Evolutionary conservation across 805 yeast species (phyloP).

Genomic region (Yamadazyma philogaea): DNA sequence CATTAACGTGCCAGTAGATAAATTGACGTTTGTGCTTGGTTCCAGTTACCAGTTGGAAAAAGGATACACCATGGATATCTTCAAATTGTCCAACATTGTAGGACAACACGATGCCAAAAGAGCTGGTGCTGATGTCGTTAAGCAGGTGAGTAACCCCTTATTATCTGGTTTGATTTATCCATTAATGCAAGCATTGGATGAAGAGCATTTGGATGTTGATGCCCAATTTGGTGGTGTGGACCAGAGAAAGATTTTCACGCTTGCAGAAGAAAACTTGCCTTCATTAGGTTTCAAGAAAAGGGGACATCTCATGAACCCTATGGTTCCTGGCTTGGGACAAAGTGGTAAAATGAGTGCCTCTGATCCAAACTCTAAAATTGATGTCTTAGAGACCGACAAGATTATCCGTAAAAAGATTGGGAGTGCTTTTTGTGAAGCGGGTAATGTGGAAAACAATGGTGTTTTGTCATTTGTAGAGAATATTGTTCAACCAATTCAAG

Average conservation of each 20-base stretch:
- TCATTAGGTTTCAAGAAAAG: slow-evolving; percentile 91
- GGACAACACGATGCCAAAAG: slow-evolving; percentile 96
- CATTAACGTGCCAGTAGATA: slow-evolving; percentile 89
- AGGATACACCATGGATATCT: slow-evolving; percentile 84
- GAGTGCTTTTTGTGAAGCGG: slow-evolving; percentile 94
- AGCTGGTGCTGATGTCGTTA: slow-evolving; percentile 99
- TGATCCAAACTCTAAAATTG: slow-evolving; percentile 97
- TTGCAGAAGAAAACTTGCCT: slow-evolving; percentile 92
- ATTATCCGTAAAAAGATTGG: slow-evolving; percentile 84
- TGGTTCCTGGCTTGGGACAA: slow-evolving; percentile 97
- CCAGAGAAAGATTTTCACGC: slow-evolving; percentile 94
- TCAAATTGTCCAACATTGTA: slow-evolving; percentile 77
- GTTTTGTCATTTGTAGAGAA: slow-evolving; percentile 79
- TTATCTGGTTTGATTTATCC: slow-evolving; percentile 94
- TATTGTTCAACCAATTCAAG: slow-evolving; percentile 84
- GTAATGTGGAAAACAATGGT: slow-evolving; percentile 86
- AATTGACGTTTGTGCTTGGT: slow-evolving; percentile 79
- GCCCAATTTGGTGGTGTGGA: slow-evolving; percentile 99
- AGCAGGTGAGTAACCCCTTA: slow-evolving; percentile 92
- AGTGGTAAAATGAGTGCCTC: slow-evolving; percentile 99
- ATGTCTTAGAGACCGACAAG: slow-evolving; percentile 85
- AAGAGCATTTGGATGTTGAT: slow-evolving; percentile 81
- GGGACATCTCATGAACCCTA: slow-evolving; percentile 97
- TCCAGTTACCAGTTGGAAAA: slow-evolving; percentile 81
- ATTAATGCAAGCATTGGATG: slow-evolving; percentile 97